A percentile compares a stretch with the other conserved stretches of the same genome.
These are phyloP conservation scores for Phytophthora ramorum DNA, from an alignment of 352 stramenopile species.

Conservation along the genomic window DNA sequence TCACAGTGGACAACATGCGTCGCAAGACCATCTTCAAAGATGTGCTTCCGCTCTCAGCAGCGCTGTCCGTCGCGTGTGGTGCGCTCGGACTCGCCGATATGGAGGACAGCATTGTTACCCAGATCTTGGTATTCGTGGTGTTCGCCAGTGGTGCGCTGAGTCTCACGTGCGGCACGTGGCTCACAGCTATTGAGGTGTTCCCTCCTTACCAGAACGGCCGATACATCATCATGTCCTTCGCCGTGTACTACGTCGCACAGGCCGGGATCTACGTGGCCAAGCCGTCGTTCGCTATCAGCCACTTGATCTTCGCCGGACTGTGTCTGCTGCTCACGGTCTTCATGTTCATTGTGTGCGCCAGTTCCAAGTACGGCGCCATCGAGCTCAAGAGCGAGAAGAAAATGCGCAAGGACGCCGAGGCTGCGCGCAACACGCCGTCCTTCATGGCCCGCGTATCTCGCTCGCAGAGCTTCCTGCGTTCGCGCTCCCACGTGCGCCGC, in stretches of 20 bases:
- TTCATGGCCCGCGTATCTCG: conserved; percentile 66
- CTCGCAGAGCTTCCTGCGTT: conserved; percentile 85
- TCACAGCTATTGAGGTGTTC: conserved; percentile 87
- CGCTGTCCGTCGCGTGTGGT: conserved; percentile 66
- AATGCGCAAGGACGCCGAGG: conserved; percentile 65
- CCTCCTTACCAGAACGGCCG: conserved; percentile 77
- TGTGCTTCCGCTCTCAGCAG: conserved; percentile 73
- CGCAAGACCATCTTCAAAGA: conserved; percentile 92
- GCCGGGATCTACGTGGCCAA: conserved; percentile 64
- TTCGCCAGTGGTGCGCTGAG: conserved; percentile 72
- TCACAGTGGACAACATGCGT: conserved; percentile 86
- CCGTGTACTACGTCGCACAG: conserved; percentile 77
- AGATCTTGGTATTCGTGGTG: conserved; percentile 79
- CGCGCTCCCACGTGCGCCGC: conserved; percentile 57
- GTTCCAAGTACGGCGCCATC: conserved; percentile 83
- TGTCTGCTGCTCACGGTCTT: conserved; percentile 73
- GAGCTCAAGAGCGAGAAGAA: conserved; percentile 89
- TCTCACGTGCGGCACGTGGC: conserved; percentile 83
- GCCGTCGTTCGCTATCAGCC: conserved; percentile 77
- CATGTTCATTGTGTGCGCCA: conserved; percentile 84
- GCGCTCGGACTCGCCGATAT: conserved; percentile 58
- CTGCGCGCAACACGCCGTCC: conserved; percentile 49
- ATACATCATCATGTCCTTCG: conserved; percentile 79
- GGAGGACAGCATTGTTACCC: conserved; percentile 51
- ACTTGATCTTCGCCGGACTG: conserved; percentile 79